Conservation (phyloP, 305 asterid species). For the Striga hermonthica region DNA sequence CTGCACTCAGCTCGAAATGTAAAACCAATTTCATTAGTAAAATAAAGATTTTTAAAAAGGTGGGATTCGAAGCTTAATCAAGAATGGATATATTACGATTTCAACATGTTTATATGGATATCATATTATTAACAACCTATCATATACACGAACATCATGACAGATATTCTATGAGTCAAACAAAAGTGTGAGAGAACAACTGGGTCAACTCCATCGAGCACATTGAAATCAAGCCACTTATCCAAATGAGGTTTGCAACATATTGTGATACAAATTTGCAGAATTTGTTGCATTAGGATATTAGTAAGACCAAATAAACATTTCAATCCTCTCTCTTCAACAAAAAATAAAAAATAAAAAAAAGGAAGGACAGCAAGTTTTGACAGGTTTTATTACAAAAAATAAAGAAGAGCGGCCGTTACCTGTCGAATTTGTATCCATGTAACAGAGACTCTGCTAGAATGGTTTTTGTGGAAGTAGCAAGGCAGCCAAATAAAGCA, state of each 20-base stretch:
- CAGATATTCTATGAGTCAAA: too few species aligned
- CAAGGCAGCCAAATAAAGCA: constrained; percentile 87
- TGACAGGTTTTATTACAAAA: not conserved
- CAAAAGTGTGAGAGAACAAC: too few species aligned
- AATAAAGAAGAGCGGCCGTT: not conserved
- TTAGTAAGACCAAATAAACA: not conserved
- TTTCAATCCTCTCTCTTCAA: not conserved
- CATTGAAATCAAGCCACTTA: too few species aligned
- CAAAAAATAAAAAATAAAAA: not conserved
- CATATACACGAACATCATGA: too few species aligned
- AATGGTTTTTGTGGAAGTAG: constrained; percentile 90
- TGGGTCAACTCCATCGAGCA: too few species aligned
- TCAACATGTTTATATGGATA: not conserved
- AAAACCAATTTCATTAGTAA: not conserved
- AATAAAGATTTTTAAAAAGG: not conserved
- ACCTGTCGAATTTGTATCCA: constrained; percentile 94
- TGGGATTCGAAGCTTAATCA: not conserved
- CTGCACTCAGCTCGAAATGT: constrained; percentile 42
- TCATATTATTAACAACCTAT: too few species aligned
- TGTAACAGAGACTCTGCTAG: constrained; percentile 91
- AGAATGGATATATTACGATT: not conserved
- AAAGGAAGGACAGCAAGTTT: not conserved
- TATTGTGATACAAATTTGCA: not conserved
- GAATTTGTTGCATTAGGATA: not conserved
- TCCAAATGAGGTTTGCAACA: too few species aligned